Base-by-base conservation (phyloP, 164 flowering plant genomes). In the Tinospora cordifolia region DNA sequence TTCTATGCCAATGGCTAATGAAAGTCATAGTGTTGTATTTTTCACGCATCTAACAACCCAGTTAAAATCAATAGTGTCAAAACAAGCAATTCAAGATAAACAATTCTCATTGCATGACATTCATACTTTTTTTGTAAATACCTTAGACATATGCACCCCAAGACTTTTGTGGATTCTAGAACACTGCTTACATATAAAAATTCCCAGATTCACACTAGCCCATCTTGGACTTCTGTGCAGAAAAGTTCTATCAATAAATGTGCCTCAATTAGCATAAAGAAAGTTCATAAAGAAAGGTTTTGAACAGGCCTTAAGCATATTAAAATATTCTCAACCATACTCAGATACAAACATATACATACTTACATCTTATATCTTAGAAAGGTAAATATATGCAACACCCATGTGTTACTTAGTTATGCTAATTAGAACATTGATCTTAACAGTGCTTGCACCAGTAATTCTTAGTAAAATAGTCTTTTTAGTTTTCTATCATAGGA, bases 161-260 rank as follows among this genome's bases (percentile, higher is more conserved):
- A 90, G 89, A 73, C 93, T 85, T 72, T 93, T 82, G 74, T 90
- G 96, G 54, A 90, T 82, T 51, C 96, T 93, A 47, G 96, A 90
- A 80, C 93, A 90, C 44, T 88, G 91, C 80, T 88, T 88, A 78
- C 96, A 90, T 60, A 90, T 87, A 77, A 90, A 90, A 69, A 88
- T 87, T 13, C 96, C 96, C 11, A 90, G 80, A 79, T 90, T 90
- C 64, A 90, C 92, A 63, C 96, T 90, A 54, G 96, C 96, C 96
- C 96, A 90, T 81, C 96, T 79, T 67, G 96, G 96, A 62, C 84
- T 93, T 69, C 96, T 90, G 86, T 69, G 78, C 59, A 25, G 30
- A 60, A 26, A 73, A 41, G 9, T 54, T 71, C n/a, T n/a, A 72
- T 41, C 40, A 77, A 17, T 26, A 68, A 17, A n/a, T 54, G 21